Evolutionary conservation across 257 asterid species (phyloP), one percentile per base, ranked within the genome.

Genomic region (Phtheirospermum japonicum): DNA sequence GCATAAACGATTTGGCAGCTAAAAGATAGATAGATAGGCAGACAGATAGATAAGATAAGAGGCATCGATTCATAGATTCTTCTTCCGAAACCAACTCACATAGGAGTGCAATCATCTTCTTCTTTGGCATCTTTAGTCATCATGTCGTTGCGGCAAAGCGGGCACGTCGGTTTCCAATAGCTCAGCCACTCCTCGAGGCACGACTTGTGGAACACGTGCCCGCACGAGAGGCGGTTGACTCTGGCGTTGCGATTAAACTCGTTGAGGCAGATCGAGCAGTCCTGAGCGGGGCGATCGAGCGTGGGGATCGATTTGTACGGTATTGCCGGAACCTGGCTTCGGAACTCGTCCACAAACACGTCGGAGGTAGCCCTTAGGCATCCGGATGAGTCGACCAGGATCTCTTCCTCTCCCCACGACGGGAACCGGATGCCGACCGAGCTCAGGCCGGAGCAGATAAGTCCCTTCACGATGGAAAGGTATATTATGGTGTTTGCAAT

Each of bases 101-200:
- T 88, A 20, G 94, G 96, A 69, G 94, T 84, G n/a, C n/a, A n/a
- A 16, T 77, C 55, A 59, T 84, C 56, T 13, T 18, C 56, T 50
- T 50, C 95, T 19, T 83, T 93, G 1, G 5, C 74, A 63, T 84
- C 92, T 70, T 75, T 88, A 73, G 94, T 79, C 69, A 86, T 72
- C 85, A 91, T 74, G 75, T 69, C 55, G 65, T 81, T 80, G 75
- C 98, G 80, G 61, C 98, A 91, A 45, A 91, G 95, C 7, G 98
- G 98, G 72, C 98, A 91, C 0, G 95, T 91, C 53, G 80, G 75
- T 71, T 82, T 78, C 96, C 95, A 91, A 56, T 71, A 76, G 72
- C 78, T 85, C 69, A 91, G 58, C 98, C 98, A 91, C 57, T 77
- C 84, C 82, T 86, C 96, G 9, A 91, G 76, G 77, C 96, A 91